A percentile compares a stretch with the other conserved stretches of the same genome.
phyloP scores from a whole-genome alignment of 495 filamentous ascomycete genomes.

The Penicillium fimorum region DNA sequence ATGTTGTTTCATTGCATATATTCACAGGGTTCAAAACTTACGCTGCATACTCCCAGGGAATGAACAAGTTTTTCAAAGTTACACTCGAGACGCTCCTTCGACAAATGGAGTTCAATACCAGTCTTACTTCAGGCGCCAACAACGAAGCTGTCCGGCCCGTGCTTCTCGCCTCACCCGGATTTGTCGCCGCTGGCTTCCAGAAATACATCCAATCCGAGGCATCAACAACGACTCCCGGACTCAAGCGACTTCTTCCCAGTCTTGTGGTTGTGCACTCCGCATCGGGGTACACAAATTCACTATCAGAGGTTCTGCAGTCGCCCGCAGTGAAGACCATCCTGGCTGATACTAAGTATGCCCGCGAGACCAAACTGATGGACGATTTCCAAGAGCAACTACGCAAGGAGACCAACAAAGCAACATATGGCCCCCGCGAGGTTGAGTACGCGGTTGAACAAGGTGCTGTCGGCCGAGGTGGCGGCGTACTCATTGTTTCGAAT shows the following conservation, averaged over 20 bases:
- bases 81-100: slow-evolving; percentile 72
- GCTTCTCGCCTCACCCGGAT: slow-evolving; percentile 88
- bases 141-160: slow-evolving; percentile 57
- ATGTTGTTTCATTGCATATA: not conserved
- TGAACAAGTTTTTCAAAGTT: slow-evolving; percentile 78
- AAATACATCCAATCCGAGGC: slow-evolving; percentile 75
- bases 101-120: slow-evolving; percentile 70
- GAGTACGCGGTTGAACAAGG: slow-evolving; percentile 83
- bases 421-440: slow-evolving; percentile 86
- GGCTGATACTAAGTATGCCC: slow-evolving; percentile 79
- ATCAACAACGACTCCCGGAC: slow-evolving; percentile 48
- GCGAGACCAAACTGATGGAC: slow-evolving; percentile 84
- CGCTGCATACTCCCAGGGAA: slow-evolving; percentile 43
- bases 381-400: slow-evolving; percentile 75
- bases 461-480: slow-evolving; percentile 82
- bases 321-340: slow-evolving; percentile 72
- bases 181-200: slow-evolving; percentile 76
- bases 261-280: slow-evolving; percentile 80
- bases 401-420: slow-evolving; percentile 85
- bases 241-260: slow-evolving; percentile 62
- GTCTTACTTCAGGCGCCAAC: slow-evolving; percentile 36
- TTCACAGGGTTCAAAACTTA: not conserved
- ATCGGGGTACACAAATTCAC: slow-evolving; percentile 77
- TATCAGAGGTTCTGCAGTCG: slow-evolving; percentile 82
- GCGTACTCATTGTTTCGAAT: slow-evolving; percentile 81